Evolutionary conservation across 805 yeast species (phyloP), one percentile per base, ranked within the genome.

Genomic region (Spathaspora gorwiae): DNA sequence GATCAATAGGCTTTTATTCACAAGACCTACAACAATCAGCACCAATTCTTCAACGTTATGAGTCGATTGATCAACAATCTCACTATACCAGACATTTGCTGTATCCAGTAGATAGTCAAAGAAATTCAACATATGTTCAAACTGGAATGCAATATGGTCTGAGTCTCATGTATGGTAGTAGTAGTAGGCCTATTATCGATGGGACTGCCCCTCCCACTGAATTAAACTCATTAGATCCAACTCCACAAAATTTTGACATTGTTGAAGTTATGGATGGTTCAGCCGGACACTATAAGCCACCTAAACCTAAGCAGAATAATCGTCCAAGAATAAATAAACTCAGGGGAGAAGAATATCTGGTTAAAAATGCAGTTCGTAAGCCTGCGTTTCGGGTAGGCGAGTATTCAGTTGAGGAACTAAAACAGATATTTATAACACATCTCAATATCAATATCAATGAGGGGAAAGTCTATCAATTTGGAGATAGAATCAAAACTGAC

Each of bases 291-390:
- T 68, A 59, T 58, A 64, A 64, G 45, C 74, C 74, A 10, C 60
- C 55, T 9, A 63, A 61, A 35, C 66, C 73, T 12, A 69, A 69
- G 48, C 56, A 56, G 44, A 68, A 69, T 50, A 51, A 62, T 15
- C 56, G 61, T 36, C 75, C 75, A 2, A 54, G 72, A 31, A 69
- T 69, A 50, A 61, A 68, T 50, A 65, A 64, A 44, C 54, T 68
- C 29, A 53, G 53, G 2, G 26, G 14, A 9, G 26, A 32, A 3
- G 10, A 5, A 11, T 19, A 39, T 6, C 11, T 12, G 24, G 11
- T 10, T 24, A 26, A 27, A 26, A 39, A 13, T 27, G 7, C 34
- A 2, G 14, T 54, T 14, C 61, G 60, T 6, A 69, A 64, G 37
- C 45, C 50, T 12, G 55, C 60, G 31, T 48, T 50, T 19, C 68